These are phyloP conservation scores for Colletotrichum destructivum DNA, from an alignment of 2,329 filamentous ascomycete species.

Conservation along the genomic window DNA sequence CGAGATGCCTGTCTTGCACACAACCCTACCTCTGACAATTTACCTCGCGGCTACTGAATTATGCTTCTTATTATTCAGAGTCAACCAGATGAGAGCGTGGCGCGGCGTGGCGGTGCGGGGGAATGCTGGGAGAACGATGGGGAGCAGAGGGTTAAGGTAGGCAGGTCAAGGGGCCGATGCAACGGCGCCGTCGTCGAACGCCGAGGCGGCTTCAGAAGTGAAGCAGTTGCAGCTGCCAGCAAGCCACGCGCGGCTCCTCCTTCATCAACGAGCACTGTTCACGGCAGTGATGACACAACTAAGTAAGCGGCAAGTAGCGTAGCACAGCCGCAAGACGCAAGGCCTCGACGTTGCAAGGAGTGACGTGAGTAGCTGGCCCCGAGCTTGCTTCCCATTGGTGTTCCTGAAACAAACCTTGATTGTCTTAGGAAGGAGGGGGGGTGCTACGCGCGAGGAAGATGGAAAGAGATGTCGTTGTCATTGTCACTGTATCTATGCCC, in stretches of 20 bases:
- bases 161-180: slow-evolving; percentile 5
- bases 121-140: slow-evolving; percentile 16
- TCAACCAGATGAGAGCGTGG: background rate
- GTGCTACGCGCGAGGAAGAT: background rate
- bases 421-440: background rate
- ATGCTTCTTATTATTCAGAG: background rate
- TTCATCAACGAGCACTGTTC: no score
- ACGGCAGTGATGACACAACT: no score
- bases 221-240: slow-evolving; percentile 7
- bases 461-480: slow-evolving; percentile 17
- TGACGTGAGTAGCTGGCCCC: slow-evolving; percentile 37
- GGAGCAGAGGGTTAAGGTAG: slow-evolving; percentile 7
- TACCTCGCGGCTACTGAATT: background rate
- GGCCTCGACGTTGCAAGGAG: slow-evolving; percentile 23
- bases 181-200: slow-evolving; percentile 29
- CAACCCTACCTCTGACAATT: no score
- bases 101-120: background rate
- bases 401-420: slow-evolving; percentile 43
- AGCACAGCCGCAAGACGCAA: slow-evolving; percentile 9
- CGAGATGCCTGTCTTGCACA: background rate
- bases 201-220: slow-evolving; percentile 7
- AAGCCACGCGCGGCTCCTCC: slow-evolving; percentile 7
- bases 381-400: slow-evolving; percentile 42
- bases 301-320: no score
- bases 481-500: background rate